phyloP scores from a whole-genome alignment of 169 alveolate species.

The Plasmodium reichenowi region DNA sequence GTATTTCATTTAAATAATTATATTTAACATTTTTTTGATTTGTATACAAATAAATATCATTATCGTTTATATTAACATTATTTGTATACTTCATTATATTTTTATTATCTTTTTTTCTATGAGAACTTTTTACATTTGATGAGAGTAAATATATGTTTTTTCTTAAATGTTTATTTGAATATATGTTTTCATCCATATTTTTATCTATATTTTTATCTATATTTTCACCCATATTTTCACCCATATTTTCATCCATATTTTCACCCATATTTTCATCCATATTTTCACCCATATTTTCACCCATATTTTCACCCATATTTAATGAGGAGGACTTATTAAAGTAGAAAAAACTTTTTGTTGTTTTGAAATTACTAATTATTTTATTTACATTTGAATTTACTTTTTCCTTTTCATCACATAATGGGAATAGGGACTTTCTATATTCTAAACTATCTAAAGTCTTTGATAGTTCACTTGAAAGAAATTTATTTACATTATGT shows the following conservation, averaged over 20 bases:
- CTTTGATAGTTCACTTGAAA: conserved; percentile 53
- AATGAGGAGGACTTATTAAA: conserved; percentile 26
- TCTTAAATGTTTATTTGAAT: not conserved
- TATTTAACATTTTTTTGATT: conserved; percentile 11
- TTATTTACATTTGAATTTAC: conserved; percentile 19
- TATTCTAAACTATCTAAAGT: conserved; percentile 31
- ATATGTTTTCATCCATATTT: conserved; percentile 1
- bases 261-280: too few relatives aligned
- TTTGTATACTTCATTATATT: not conserved
- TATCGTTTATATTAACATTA: not conserved
- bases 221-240: not conserved
- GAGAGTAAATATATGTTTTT: not conserved
- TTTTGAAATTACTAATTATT: conserved; percentile 63
- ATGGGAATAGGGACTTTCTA: conserved; percentile 33
- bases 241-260: conserved; percentile 7
- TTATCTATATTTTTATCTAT: not conserved
- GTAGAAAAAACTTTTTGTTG: conserved; percentile 54
- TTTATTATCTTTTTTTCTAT: not conserved
- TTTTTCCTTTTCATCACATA: conserved; percentile 25
- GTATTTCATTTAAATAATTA: not conserved
- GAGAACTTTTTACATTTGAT: not conserved
- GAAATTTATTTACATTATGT: conserved; percentile 9
- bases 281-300: too few relatives aligned
- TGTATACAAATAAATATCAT: not conserved
- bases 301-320: not conserved